Evolutionary conservation across 805 yeast species (phyloP), one percentile per base, ranked within the genome.

Genomic region (Komagataella phaffii): DNA sequence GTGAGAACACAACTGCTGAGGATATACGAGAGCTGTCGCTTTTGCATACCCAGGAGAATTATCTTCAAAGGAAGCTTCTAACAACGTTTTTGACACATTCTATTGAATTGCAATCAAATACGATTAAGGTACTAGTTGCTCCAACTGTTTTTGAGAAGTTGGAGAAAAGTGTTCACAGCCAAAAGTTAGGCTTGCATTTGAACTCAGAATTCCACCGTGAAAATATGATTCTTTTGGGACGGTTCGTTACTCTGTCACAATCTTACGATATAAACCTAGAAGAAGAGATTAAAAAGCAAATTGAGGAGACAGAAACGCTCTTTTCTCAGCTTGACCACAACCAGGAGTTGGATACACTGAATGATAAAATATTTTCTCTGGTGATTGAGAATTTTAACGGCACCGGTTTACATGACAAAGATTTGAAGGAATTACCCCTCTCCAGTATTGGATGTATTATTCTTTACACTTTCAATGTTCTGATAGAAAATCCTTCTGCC

Each of bases 181-280:
- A 23, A 14, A 17, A 17, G 24, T 3, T 17, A 23, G 30, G 23
- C 18, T 5, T 7, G 14, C 12, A 17, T 21, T 17, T 46, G 7
- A 21, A 46, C 48, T 17, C 24, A 8, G 48, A 46, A 23, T 17
- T 21, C 10, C 21, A 12, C 7, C 44, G 46, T 49, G 69, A 3
- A 53, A 60, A 19, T 64, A 51, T 10, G 23, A 62, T 24, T 59
- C 53, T 64, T 19, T 45, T 57, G 36, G 54, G 56, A 24, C 53
- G 66, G 49, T 51, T 59, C 69, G 24, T 64, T 64, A 48, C 64
- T 61, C 67, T 88, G 53, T 75, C 85, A 0, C 59, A 71, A 36
- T 79, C 93, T 3, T 77, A 76, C 64, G 98, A 90, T 64, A 60
- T 88, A 50, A 79, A 83, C 50, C 66, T 81, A 10, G 66, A 65